A percentile compares a stretch with the other conserved stretches of the same genome.
These are phyloP conservation scores for Lentinula aciculospora DNA, from an alignment of 768 basidiomycete genomes.

Conservation along the genomic window DNA sequence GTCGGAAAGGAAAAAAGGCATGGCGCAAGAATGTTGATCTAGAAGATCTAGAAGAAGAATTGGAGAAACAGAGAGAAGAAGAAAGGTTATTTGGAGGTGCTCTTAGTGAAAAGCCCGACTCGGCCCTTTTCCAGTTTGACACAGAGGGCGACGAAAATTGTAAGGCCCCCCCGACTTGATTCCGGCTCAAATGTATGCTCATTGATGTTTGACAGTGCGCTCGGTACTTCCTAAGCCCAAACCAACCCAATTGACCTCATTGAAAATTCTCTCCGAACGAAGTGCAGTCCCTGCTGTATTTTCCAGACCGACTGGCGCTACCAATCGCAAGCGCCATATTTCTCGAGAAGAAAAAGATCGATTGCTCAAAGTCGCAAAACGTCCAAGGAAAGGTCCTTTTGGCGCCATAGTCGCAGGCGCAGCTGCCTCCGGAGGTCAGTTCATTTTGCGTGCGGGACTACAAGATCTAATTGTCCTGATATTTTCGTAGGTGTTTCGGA, in stretches of 20 bases:
- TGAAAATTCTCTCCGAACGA: conserved; percentile 78
- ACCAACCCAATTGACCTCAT: conserved; percentile 50
- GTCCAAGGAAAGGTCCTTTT: conserved; percentile 66
- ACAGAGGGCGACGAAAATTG: conserved; percentile 71
- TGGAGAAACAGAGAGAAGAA: conserved; percentile 77
- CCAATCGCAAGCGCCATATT: conserved; percentile 32
- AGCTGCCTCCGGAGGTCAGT: conserved; percentile 1
- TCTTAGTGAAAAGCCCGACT: conserved; percentile 48
- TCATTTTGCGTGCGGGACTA: neutral
- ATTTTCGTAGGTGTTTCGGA: conserved; percentile 51
- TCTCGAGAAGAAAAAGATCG: conserved; percentile 69
- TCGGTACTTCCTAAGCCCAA: conserved; percentile 44
- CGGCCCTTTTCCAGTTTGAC: conserved; percentile 78
- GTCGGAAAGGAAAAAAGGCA: conserved; percentile 85
- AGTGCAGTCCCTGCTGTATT: conserved; percentile 84
- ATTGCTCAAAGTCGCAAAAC: conserved; percentile 71
- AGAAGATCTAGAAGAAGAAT: conserved; percentile 64
- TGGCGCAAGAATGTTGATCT: conserved; percentile 95
- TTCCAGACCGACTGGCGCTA: conserved; percentile 41
- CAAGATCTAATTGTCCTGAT: neutral
- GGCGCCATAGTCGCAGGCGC: conserved; percentile 66
- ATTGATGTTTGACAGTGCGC: conserved; percentile 40
- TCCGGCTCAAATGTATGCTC: neutral
- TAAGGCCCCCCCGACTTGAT: conserved; percentile 30
- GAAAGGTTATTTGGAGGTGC: conserved; percentile 76